Evolutionary conservation across 352 stramenopile species (phyloP).

Genomic region (Phytophthora brassicae): DNA sequence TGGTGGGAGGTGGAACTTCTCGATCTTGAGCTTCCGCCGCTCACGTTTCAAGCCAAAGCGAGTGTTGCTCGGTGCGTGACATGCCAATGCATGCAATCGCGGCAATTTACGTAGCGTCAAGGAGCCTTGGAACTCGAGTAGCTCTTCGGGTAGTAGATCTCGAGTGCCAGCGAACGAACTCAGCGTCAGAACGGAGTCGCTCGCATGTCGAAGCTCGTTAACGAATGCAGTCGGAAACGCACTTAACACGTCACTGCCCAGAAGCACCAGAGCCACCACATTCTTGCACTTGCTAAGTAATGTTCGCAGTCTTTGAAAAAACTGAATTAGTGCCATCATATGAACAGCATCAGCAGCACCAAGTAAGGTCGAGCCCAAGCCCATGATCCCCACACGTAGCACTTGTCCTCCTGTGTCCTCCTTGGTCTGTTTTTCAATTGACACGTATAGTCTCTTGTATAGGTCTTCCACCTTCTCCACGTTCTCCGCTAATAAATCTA

Average conservation of each 20-base stretch:
- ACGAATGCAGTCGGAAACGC: constrained; percentile 33
- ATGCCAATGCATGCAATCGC: constrained; percentile 55
- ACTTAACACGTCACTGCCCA: constrained; percentile 27
- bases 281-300: constrained; percentile 23
- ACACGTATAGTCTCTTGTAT: constrained; percentile 36
- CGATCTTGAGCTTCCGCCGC: constrained; percentile 71
- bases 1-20: constrained; percentile 75
- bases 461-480: constrained; percentile 1
- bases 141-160: constrained; percentile 56
- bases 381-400: constrained; percentile 43
- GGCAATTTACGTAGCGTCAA: constrained; percentile 61
- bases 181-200: constrained; percentile 63
- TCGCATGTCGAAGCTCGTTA: constrained; percentile 51
- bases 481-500: constrained; percentile 26
- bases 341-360: constrained; percentile 32
- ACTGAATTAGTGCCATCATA: constrained; percentile 44
- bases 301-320: constrained; percentile 36
- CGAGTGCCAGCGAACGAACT: constrained; percentile 59
- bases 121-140: constrained; percentile 64
- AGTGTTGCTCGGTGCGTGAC: constrained; percentile 51
- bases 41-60: constrained; percentile 71
- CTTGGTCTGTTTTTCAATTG: constrained; percentile 28
- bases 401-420: constrained; percentile 25
- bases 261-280: constrained; percentile 33
- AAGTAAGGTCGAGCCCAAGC: constrained; percentile 49